Evolutionary conservation across 192 early-diverging fungal species (phyloP), one percentile per base, ranked within the genome.

Genomic region (Glomus cerebriforme): DNA sequence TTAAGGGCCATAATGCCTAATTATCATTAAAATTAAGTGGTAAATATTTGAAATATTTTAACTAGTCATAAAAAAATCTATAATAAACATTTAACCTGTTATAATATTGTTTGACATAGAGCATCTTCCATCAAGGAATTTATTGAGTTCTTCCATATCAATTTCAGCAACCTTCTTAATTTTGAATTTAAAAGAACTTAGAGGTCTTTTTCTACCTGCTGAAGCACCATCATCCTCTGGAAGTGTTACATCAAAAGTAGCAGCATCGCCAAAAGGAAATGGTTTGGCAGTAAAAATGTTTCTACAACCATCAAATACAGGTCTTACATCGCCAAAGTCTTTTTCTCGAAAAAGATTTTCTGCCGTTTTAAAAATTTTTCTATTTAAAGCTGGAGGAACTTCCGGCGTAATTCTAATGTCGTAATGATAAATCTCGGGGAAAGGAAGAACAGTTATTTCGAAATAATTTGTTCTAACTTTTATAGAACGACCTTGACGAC

Each of bases 361-460:
- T 83, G 92, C 90, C 22, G 87, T 66, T 67, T 92, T 86, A 83
- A 89, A 94, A 65, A 95, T 81, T 19, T 88, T 82, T 5, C 93
- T 78, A 79, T 92, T 92, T 54, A 96, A 90, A 7, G n/a, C n/a
- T n/a, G n/a, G n/a, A n/a, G 90, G 94, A n/a, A 94, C 93, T 68
- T 94, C 91, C 9, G 95, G 93, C 2, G 82, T 83, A 34, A 98
- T 91, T 2, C 83, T 87, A 17, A 97, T 86, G 82, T 96, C 94
- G 83, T 97, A 98, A 77, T 98, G 97, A 82, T 93, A 87, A 26
- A 99, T 88, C 2, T 89, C 88, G 0, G 79, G 83, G 27, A 86
- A 79, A 7, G 92, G 89, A 22, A 93, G 87, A 47, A 85, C 84
- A 34, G 79, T 83, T 37, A 98, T 81, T 73, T 93, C 91, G 79